Base-by-base conservation (phyloP, 1,284 basidiomycete genomes). In the Boletellus deceptivus region DNA sequence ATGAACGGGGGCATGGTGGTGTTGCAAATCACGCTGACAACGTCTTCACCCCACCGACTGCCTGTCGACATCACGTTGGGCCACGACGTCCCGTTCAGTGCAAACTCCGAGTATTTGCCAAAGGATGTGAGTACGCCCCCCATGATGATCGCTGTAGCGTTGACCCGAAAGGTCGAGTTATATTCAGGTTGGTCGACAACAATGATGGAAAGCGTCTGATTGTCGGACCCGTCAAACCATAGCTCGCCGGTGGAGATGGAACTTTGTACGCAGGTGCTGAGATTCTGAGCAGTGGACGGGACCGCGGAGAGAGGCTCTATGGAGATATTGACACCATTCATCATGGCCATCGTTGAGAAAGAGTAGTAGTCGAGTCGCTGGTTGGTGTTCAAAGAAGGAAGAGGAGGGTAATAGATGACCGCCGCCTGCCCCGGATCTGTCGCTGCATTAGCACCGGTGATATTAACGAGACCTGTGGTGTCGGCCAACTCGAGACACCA, bases 321-420 rank as follows among this genome's bases (percentile, higher is more conserved):
- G 17, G 59, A 52, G 2, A 63, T 33, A 13, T 63, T 43, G 37
- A 62, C 54, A 20, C 57, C 49, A 33, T 60, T 62, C 14, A 62
- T 25, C 25, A 8, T 25, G 25, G 25, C 25, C 25, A 8, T 25
- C 7, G 25, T 25, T 2, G 16, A 9, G n/a, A 37, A 8, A 48
- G 43, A 6, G 46, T 25, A 6, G 46, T 25, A 22, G 48, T 22
- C 2, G 49, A 53, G 27, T 33, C 44, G 17, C 14, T 14, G 6
- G 38, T 48, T 33, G 43, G 3, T n/a, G 7, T 1, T 3, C 18
- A 9, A 10, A 3, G 24, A 3, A 4, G 39, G 48, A 11, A 48
- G 39, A 33, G 59, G 54, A 35, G 59, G 62, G 38, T 58, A 64
- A 35, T 50, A 58, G 20, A 60, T 11, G 10, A 10, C 17, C 13